Evolutionary conservation across 768 basidiomycete genomes (phyloP), one percentile per base, ranked within the genome.

Genomic region (Rhizopogon vesiculosus): DNA sequence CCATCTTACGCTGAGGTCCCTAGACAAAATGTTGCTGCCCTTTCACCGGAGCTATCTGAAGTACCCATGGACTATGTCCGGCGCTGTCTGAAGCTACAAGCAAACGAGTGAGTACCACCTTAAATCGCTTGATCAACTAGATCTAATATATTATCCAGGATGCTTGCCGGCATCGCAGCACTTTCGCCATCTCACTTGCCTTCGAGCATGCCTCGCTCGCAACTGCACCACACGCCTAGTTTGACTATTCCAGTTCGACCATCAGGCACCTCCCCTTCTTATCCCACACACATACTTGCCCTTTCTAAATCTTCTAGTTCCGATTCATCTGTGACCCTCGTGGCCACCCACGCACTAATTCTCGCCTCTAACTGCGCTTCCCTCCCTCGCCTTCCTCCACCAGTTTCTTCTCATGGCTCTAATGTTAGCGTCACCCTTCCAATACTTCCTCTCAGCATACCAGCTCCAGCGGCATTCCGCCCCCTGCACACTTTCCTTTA

Each of bases 281-380:
- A 63, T 35, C 83, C 83, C 7, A 79, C 80, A 0, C 84, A 86
- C 61, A 71, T 81, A 60, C 67, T 86, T 19, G 84, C 82, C 16
- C 66, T 85, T 46, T 65, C 56, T 1, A 67, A 50, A 58, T 60
- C 64, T 48, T 67, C 59, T 53, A 57, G 59, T 28, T 61, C 69
- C 13, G 69, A 72, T 55, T 59, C 73, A 44, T 65, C 71, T n/a
- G 58, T 60, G 6, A 62, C 77, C 9, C 74, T 91, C 51, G 85
- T 80, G 60, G 85, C 91, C 5, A 78, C 82, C 10, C 90, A 93
- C 69, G 81, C 82, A 35, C 69, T 89, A 51, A 76, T 91, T 42
- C 77, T 92, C 53, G 85, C 85, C 7, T 75, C 85, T 0, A 77
- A 88, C 64, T 92, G 87, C 66, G 72, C 88, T 16, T 75, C 79